These are phyloP conservation scores for Colletotrichum nymphaeae DNA, from an alignment of 2,329 filamentous ascomycete species.

Conservation along the genomic window DNA sequence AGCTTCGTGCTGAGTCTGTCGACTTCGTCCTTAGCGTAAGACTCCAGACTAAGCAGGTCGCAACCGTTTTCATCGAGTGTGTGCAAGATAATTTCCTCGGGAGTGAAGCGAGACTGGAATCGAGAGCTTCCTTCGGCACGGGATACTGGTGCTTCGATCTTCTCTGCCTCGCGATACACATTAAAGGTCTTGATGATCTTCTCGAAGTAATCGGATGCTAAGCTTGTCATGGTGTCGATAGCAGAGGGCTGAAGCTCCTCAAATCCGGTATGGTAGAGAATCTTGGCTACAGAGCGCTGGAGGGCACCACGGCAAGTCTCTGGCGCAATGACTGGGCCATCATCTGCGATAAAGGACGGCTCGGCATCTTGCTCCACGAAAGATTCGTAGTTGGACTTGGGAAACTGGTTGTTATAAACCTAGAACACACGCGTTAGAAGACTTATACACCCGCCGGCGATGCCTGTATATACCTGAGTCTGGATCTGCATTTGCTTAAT, in stretches of 20 bases:
- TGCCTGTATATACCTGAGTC: conserved; percentile 75
- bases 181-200: conserved; percentile 85
- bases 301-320: conserved; percentile 85
- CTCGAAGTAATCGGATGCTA: conserved; percentile 89
- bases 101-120: conserved; percentile 76
- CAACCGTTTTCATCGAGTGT: conserved; percentile 86
- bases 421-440: conserved; percentile 47
- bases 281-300: conserved; percentile 90
- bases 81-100: conserved; percentile 89
- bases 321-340: conserved; percentile 87
- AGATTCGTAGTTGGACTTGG: conserved; percentile 91
- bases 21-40: conserved; percentile 93
- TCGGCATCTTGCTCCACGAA: conserved; percentile 90
- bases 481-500: conserved; percentile 99
- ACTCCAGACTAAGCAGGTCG: conserved; percentile 83
- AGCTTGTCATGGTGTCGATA: conserved; percentile 88
- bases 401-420: conserved; percentile 98
- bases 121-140: conserved; percentile 53
- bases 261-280: conserved; percentile 96
- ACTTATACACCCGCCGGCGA: background rate
- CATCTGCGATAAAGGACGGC: conserved; percentile 88
- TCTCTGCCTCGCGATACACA: conserved; percentile 85
- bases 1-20: conserved; percentile 86
- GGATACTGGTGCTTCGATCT: conserved; percentile 66
- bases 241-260: conserved; percentile 97